A percentile compares a stretch with the other conserved stretches of the same genome.
These are phyloP conservation scores for Lizonia empirigonia DNA, from an alignment of 2,329 filamentous ascomycete species.

Conservation along the genomic window DNA sequence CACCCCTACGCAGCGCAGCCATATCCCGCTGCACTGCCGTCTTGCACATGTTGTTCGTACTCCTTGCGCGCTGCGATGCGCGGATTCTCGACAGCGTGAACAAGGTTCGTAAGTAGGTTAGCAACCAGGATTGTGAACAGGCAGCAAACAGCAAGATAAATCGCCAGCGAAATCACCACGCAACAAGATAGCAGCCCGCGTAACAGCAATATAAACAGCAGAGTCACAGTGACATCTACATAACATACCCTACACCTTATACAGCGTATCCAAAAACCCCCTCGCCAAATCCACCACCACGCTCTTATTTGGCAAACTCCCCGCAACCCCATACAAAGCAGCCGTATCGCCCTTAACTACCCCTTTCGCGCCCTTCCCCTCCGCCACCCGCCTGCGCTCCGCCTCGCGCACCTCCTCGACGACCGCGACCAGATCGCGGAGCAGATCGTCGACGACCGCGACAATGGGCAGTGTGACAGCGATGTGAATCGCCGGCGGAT, in stretches of 20 bases:
- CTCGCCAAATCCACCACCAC: slow-evolving; percentile 88
- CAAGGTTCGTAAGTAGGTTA: too few species aligned
- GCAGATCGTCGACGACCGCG: slow-evolving; percentile 78
- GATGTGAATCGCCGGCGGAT: slow-evolving; percentile 88
- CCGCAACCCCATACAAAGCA: slow-evolving; percentile 92
- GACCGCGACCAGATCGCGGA: slow-evolving; percentile 68
- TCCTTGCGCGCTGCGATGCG: too few species aligned
- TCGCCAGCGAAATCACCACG: too few species aligned
- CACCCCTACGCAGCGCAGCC: too few species aligned
- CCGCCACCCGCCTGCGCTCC: slow-evolving; percentile 72
- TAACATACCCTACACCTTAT: slow-evolving; percentile 76
- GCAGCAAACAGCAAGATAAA: too few species aligned
- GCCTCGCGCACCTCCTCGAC: slow-evolving; percentile 78
- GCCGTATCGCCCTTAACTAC: slow-evolving; percentile 76
- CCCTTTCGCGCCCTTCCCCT: slow-evolving; percentile 67
- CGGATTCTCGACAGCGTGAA: too few species aligned
- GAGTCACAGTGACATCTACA: too few species aligned
- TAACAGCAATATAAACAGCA: neutral
- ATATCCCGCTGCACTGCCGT: too few species aligned
- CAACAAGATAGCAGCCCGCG: neutral
- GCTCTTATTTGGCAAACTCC: slow-evolving; percentile 92
- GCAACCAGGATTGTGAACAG: too few species aligned
- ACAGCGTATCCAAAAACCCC: slow-evolving; percentile 90
- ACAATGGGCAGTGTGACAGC: slow-evolving; percentile 89
- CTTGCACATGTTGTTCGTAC: too few species aligned